Percentiles rank a stretch among this genome's conserved stretches.
Conservation (phyloP, 2,329 filamentous ascomycete species). For the Cordyceps farinosa region DNA sequence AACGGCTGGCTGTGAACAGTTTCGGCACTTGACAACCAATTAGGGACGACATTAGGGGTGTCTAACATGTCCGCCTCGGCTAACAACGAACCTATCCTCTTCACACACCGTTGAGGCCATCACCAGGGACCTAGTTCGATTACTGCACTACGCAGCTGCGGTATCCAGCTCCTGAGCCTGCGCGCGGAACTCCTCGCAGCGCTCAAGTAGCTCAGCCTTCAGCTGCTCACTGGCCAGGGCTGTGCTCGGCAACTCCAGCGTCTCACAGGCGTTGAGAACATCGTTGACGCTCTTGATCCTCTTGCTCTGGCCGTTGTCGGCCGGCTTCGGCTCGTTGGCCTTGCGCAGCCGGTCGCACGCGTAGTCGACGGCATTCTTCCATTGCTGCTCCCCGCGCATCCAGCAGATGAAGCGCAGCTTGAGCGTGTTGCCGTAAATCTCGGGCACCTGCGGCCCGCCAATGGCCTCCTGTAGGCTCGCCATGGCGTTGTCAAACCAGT, state of each 20-base stretch:
- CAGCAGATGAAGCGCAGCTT: constrained; percentile 6
- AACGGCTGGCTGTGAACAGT: no score
- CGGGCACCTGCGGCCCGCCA: neutral
- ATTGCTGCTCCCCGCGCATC: neutral
- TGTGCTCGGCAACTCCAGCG: neutral
- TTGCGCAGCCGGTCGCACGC: neutral
- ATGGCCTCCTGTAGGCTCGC: constrained; percentile 1
- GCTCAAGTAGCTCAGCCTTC: neutral
- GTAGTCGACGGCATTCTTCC: neutral
- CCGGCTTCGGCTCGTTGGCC: neutral
- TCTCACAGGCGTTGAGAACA: neutral
- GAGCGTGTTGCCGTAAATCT: constrained; percentile 1
- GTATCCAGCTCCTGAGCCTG: neutral
- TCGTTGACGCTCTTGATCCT: neutral
- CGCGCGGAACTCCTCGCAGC: constrained; percentile 1
- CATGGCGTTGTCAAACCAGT: neutral
- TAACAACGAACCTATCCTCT: no score
- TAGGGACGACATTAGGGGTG: no score
- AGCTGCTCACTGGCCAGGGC: neutral
- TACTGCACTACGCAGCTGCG: neutral
- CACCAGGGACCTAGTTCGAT: no score
- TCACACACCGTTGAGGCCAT: no score
- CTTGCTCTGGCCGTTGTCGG: neutral
- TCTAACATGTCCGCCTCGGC: no score
- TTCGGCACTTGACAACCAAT: no score